phyloP scores from a whole-genome alignment of 2,329 filamentous ascomycete genomes.

The Botrytis fragariae region DNA sequence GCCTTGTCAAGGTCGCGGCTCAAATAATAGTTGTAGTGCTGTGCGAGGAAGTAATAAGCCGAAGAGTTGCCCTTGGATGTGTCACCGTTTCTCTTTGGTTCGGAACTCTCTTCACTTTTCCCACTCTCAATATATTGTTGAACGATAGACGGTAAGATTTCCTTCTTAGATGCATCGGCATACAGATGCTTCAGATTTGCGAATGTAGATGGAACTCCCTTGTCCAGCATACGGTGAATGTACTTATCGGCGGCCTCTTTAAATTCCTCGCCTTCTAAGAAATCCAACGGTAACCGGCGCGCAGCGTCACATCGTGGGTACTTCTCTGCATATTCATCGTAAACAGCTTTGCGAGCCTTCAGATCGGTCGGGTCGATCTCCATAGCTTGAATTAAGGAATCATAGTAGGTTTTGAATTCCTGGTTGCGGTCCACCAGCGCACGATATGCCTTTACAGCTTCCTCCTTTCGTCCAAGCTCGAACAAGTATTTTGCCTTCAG shows the following conservation, averaged over 20 bases:
- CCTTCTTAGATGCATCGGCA: slow-evolving; percentile 70
- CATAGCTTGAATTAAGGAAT: slow-evolving; percentile 68
- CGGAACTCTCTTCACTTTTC: slow-evolving; percentile 44
- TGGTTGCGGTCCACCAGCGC: slow-evolving; percentile 81
- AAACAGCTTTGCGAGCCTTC: slow-evolving; percentile 68
- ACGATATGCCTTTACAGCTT: slow-evolving; percentile 79
- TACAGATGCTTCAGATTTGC: slow-evolving; percentile 96
- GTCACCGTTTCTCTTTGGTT: slow-evolving; percentile 45
- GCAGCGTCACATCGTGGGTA: slow-evolving; percentile 81
- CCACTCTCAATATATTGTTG: slow-evolving; percentile 71
- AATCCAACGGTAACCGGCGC: slow-evolving; percentile 82
- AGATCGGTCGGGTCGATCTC: slow-evolving; percentile 60
- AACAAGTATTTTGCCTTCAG: slow-evolving; percentile 80
- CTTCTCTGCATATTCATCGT: slow-evolving; percentile 77
- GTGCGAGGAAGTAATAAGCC: slow-evolving; percentile 87
- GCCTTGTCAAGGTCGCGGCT: slow-evolving; percentile 84
- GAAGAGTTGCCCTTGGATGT: slow-evolving; percentile 68
- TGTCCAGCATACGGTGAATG: slow-evolving; percentile 79
- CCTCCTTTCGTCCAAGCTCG: slow-evolving; percentile 71
- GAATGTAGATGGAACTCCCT: slow-evolving; percentile 93
- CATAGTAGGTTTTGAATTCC: slow-evolving; percentile 84
- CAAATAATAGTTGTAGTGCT: slow-evolving; percentile 92
- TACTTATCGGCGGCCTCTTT: slow-evolving; percentile 74
- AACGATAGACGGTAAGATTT: slow-evolving; percentile 71
- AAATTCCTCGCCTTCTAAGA: slow-evolving; percentile 80